phyloP scores from a whole-genome alignment of 2,329 filamentous ascomycete species.

The Penicillium corylophilum region DNA sequence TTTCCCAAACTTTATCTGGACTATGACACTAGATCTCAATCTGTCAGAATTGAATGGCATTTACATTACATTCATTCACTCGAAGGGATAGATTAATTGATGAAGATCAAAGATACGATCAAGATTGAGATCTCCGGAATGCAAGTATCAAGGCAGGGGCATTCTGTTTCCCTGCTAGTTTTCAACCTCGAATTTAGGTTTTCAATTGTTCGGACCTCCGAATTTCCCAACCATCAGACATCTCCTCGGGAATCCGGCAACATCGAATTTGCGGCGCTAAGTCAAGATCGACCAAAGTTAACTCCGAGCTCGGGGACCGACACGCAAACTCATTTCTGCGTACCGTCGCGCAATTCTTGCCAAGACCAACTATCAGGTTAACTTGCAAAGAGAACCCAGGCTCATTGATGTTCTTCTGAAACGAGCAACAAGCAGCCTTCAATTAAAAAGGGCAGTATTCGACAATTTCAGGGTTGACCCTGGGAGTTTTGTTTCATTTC shows the following conservation, averaged over 20 bases:
- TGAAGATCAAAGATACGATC: background rate
- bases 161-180: background rate
- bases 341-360: background rate
- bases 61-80: background rate
- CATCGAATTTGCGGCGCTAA: background rate
- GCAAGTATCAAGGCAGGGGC: background rate
- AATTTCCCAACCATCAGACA: background rate
- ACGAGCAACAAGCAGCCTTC: background rate
- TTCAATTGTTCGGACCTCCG: background rate
- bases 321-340: background rate
- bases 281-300: background rate
- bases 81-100: background rate
- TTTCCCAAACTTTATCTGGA: too few species aligned
- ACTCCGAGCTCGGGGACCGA: slow-evolving; percentile 1
- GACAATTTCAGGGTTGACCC: background rate
- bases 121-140: background rate
- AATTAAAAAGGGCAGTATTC: background rate
- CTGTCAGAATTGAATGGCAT: too few species aligned
- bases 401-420: background rate
- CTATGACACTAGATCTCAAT: too few species aligned
- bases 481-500: background rate
- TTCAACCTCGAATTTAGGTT: background rate
- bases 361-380: background rate
- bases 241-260: background rate
- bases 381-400: background rate